Conservation (phyloP, 2,329 filamentous ascomycete species). For the Monosporascus sp. region DNA sequence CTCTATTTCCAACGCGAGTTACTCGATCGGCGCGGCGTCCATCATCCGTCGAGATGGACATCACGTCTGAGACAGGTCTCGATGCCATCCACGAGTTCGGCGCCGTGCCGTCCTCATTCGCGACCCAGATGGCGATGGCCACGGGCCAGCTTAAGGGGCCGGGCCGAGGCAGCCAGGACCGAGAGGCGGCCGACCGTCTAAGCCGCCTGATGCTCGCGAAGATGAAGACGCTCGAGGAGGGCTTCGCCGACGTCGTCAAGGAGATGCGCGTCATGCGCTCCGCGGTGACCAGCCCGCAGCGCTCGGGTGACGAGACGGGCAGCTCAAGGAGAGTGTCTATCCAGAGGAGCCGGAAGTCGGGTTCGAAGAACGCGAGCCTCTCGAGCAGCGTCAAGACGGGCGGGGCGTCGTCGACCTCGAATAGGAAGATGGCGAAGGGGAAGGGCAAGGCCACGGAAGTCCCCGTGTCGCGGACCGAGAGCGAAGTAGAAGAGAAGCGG, state of each 20-base stretch:
- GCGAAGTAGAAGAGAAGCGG: not conserved
- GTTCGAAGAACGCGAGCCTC: not conserved
- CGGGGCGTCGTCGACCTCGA: not conserved
- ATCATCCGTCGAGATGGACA: constrained; percentile 66
- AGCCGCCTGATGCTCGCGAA: constrained; percentile 76
- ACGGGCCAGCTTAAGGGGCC: constrained; percentile 53
- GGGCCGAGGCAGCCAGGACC: constrained; percentile 27
- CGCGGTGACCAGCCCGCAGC: constrained; percentile 43
- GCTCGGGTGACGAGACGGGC: constrained; percentile 43
- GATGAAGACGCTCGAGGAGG: constrained; percentile 91
- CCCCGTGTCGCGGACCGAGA: not conserved
- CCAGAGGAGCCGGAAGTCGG: not conserved
- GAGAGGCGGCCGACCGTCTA: constrained; percentile 60
- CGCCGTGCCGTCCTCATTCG: constrained; percentile 69
- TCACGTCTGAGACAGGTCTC: constrained; percentile 66
- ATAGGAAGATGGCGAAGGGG: not conserved
- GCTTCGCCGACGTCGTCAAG: constrained; percentile 79
- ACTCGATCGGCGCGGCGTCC: constrained; percentile 42
- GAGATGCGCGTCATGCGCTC: constrained; percentile 65
- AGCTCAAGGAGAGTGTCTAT: constrained; percentile 6
- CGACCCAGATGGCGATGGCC: constrained; percentile 73
- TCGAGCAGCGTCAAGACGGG: not conserved
- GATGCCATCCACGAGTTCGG: constrained; percentile 57
- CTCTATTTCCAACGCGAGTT: constrained; percentile 37
- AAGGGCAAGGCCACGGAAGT: not conserved